A percentile compares a stretch with the other conserved stretches of the same genome.
Evolutionary conservation across 495 filamentous ascomycete species (phyloP).

Genomic region (Neurospora sp.): DNA sequence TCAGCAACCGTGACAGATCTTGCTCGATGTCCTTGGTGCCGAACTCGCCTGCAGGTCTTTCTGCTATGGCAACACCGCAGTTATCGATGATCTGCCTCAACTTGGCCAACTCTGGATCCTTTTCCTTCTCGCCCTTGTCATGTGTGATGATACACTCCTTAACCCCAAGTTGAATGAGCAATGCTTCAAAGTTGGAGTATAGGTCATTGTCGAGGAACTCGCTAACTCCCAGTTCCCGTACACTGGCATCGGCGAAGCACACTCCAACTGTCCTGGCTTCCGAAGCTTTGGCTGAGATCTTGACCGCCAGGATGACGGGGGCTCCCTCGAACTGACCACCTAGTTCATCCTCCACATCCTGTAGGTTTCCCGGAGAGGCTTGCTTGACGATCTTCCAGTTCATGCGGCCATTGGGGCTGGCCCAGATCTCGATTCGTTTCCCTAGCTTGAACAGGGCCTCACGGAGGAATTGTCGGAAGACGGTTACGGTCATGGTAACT

Average conservation of each 20-base stretch:
- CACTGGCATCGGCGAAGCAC: slow-evolving; percentile 96
- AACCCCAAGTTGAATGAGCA: slow-evolving; percentile 91
- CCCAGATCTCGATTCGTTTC: slow-evolving; percentile 87
- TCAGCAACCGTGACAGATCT: slow-evolving; percentile 74
- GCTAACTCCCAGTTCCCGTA: slow-evolving; percentile 89
- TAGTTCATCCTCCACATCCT: slow-evolving; percentile 94
- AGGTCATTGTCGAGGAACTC: slow-evolving; percentile 98
- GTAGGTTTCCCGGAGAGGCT: slow-evolving; percentile 89
- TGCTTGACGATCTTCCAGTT: slow-evolving; percentile 88
- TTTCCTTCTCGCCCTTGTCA: slow-evolving; percentile 57
- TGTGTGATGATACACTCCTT: slow-evolving; percentile 80
- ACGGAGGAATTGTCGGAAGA: slow-evolving; percentile 90
- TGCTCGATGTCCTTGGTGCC: slow-evolving; percentile 91
- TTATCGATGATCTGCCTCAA: slow-evolving; percentile 79
- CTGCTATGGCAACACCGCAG: slow-evolving; percentile 80
- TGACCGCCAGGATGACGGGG: slow-evolving; percentile 89
- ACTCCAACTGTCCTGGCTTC: slow-evolving; percentile 85
- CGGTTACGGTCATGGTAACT: slow-evolving; percentile 86
- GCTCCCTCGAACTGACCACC: slow-evolving; percentile 79
- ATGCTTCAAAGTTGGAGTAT: slow-evolving; percentile 94
- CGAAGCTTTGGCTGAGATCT: slow-evolving; percentile 74
- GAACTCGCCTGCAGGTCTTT: slow-evolving; percentile 67
- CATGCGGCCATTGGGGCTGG: slow-evolving; percentile 57
- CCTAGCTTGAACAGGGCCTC: slow-evolving; percentile 87
- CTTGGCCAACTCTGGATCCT: slow-evolving; percentile 84